Conservation (phyloP, 2,329 filamentous ascomycete genomes). For the Calonectria henricotiae region DNA sequence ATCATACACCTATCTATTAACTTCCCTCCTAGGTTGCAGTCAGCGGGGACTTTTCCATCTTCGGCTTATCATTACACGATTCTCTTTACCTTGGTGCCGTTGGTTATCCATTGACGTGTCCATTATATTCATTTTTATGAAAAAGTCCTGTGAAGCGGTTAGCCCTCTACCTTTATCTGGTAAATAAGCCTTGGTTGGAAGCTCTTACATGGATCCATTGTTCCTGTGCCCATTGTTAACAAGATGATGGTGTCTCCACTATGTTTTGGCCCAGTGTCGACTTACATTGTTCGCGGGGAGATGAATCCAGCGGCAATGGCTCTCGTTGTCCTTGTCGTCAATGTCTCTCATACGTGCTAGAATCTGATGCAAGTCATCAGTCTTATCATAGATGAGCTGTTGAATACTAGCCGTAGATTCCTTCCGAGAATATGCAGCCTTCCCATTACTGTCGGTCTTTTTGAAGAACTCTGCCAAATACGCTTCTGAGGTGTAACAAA, state of each 20-base stretch:
- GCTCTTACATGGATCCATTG: not conserved
- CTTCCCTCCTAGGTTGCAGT: not conserved
- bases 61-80: not conserved
- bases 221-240: not conserved
- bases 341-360: constrained; percentile 3
- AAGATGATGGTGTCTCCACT: not conserved
- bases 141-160: not conserved
- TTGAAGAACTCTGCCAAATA: constrained; percentile 3
- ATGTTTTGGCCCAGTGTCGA: not conserved
- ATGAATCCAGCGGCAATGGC: constrained; percentile 10
- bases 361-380: not conserved
- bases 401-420: constrained; percentile 2
- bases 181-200: not conserved
- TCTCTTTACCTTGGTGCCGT: not conserved
- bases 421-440: not conserved
- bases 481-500: not conserved
- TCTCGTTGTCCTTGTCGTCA: constrained; percentile 1
- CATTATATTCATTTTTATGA: constrained; percentile 2
- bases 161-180: not conserved
- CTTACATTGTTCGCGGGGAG: not conserved
- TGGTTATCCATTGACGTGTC: not conserved
- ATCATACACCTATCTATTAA: constrained; percentile 8
- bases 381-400: constrained; percentile 1
- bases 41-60: not conserved
- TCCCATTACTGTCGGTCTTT: not conserved